Conservation (phyloP, 768 basidiomycete species). For the Russula sp. region DNA sequence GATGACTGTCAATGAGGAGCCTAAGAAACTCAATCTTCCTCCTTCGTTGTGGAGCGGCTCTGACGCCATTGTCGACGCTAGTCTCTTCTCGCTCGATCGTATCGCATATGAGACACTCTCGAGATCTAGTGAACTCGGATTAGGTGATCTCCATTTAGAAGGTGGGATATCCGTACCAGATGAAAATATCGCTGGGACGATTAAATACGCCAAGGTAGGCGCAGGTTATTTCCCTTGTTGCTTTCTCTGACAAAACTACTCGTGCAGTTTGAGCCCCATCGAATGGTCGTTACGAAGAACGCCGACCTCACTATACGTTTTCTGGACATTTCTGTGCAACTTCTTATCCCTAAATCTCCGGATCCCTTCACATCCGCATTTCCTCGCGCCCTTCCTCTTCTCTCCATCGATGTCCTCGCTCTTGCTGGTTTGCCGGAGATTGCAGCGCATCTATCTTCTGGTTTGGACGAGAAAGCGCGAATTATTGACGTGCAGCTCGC, state of each 20-base stretch:
- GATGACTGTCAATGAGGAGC: slow-evolving; percentile 41
- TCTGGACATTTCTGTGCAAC: slow-evolving; percentile 69
- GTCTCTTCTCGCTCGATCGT: slow-evolving; percentile 48
- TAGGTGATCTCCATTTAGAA: slow-evolving; percentile 36
- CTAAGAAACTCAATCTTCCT: slow-evolving; percentile 40
- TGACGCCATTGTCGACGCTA: slow-evolving; percentile 43
- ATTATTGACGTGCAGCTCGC: slow-evolving; percentile 52
- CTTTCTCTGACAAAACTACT: slow-evolving; percentile 2
- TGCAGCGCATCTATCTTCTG: slow-evolving; percentile 32
- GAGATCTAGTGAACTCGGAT: slow-evolving; percentile 25
- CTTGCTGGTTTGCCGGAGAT: slow-evolving; percentile 32
- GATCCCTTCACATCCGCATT: slow-evolving; percentile 58
- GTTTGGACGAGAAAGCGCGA: slow-evolving; percentile 34
- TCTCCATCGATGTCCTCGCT: slow-evolving; percentile 51
- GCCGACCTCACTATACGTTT: slow-evolving; percentile 64
- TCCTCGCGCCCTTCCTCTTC: slow-evolving; percentile 58
- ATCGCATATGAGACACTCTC: slow-evolving; percentile 47
- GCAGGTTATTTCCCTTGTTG: neutral
- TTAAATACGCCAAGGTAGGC: slow-evolving; percentile 56
- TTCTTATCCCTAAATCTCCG: slow-evolving; percentile 48
- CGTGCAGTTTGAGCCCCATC: slow-evolving; percentile 55
- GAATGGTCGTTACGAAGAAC: slow-evolving; percentile 63
- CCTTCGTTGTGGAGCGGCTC: slow-evolving; percentile 40
- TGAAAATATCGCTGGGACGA: slow-evolving; percentile 49
- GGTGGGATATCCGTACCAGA: slow-evolving; percentile 56